phyloP scores from a whole-genome alignment of 331 rosid species.

The Rosa hybrid region DNA sequence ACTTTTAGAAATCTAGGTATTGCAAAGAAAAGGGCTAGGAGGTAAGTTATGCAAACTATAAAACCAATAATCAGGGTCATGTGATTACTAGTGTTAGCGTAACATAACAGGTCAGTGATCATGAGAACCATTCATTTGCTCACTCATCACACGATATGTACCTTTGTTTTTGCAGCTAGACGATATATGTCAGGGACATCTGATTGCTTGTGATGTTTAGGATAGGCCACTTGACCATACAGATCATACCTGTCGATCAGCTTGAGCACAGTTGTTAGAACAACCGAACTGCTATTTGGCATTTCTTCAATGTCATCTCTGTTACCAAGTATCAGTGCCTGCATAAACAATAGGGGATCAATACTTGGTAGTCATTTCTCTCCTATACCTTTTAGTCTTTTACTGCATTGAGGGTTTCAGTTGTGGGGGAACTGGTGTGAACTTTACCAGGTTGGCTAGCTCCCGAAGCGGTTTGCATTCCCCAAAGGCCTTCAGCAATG shows the following conservation, averaged over 20 bases:
- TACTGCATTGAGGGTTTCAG: background rate
- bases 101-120: background rate
- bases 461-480: slow-evolving; percentile 54
- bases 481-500: slow-evolving; percentile 61
- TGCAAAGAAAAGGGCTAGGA: background rate
- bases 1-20: slow-evolving; percentile 10
- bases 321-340: slow-evolving; percentile 60
- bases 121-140: background rate
- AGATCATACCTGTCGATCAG: slow-evolving; percentile 58
- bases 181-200: slow-evolving; percentile 59
- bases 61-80: background rate
- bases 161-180: slow-evolving; percentile 66
- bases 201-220: slow-evolving; percentile 61
- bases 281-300: slow-evolving; percentile 50
- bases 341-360: slow-evolving; percentile 8
- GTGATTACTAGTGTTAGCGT: background rate
- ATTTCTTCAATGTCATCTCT: slow-evolving; percentile 60
- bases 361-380: background rate
- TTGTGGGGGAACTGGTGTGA: background rate
- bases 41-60: background rate
- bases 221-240: slow-evolving; percentile 62
- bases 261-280: slow-evolving; percentile 47
- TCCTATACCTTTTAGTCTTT: background rate
- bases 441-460: slow-evolving; percentile 52
- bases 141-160: background rate